Evolutionary conservation across 179 eudicot species (phyloP), one percentile per base, ranked within the genome.

Genomic region (Sideroxylon spinosum): DNA sequence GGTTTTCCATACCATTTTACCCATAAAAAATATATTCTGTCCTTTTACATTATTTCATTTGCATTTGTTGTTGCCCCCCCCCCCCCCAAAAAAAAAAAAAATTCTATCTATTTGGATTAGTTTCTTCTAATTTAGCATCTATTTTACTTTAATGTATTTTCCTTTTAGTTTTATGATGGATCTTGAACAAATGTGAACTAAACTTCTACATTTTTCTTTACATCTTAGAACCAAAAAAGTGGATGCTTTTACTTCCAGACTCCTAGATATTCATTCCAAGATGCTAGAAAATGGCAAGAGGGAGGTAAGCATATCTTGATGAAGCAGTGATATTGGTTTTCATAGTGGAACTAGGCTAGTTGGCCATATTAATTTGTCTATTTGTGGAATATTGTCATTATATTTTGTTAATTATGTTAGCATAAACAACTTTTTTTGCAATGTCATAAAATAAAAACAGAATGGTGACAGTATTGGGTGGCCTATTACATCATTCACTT

Each of bases 261-360:
- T 95, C 77, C 81, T 95, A 73, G 94, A 95, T 79, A 95, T 95
- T 79, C 98, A 95, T 81, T 86, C 94, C 81, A 88, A 87, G 92
- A 89, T 95, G 96, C 87, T 93, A 76, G 89, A 89, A 65, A 85
- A 82, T 23, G 86, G 89, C 77, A 95, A 95, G 84, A 85, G 78
- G 77, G 99, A 95, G 96, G 98, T 95, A 67, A 64, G 81, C 82
- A n/a, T 74, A 13, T 52, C 59, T 76, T 61, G 53, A 57, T 25
- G 65, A 68, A 68, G 65, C 55, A 73, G 65, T 75, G n/a, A 37
- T 1, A 37, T 46, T n/a, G 25, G 60, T 9, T 75, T 19, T 69
- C 44, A 0, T 55, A 22, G 0, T 75, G 5, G 52, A 44, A 20
- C 13, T 71, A 5, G 9, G 29, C 11, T 32, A 28, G 79, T 66